These are phyloP conservation scores for Pseudomassariella vexata DNA, from an alignment of 2,329 filamentous ascomycete species.

Conservation along the genomic window DNA sequence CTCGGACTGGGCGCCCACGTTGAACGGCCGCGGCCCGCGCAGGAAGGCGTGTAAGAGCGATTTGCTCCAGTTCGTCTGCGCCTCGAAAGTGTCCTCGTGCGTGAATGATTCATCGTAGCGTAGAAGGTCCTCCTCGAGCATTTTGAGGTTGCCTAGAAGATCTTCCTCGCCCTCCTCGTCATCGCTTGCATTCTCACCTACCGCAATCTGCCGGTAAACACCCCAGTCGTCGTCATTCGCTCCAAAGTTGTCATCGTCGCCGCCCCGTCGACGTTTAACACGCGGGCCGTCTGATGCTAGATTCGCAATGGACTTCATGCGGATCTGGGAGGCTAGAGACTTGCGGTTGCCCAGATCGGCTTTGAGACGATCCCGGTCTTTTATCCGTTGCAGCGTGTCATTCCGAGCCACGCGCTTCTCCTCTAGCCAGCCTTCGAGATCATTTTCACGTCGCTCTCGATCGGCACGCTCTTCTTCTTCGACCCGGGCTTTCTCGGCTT, in stretches of 20 bases:
- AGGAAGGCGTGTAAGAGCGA: constrained; percentile 84
- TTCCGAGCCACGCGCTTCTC: constrained; percentile 71
- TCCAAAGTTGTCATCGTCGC: constrained; percentile 93
- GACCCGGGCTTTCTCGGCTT: constrained; percentile 78
- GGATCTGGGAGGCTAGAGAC: constrained; percentile 89
- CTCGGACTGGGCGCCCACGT: constrained; percentile 72
- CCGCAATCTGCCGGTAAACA: constrained; percentile 88
- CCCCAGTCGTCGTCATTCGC: constrained; percentile 98
- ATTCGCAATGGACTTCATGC: constrained; percentile 97
- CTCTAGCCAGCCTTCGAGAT: constrained; percentile 81
- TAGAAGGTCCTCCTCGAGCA: constrained; percentile 78
- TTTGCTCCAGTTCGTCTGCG: constrained; percentile 93
- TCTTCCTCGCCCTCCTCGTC: constrained; percentile 94
- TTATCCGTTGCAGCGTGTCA: constrained; percentile 74
- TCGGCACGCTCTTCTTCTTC: constrained; percentile 82
- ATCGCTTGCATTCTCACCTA: constrained; percentile 70
- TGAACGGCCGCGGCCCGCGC: constrained; percentile 81
- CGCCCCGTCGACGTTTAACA: constrained; percentile 79
- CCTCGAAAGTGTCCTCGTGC: constrained; percentile 86
- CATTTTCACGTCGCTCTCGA: constrained; percentile 73
- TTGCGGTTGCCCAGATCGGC: constrained; percentile 95
- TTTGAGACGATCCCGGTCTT: constrained; percentile 87
- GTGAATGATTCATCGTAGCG: constrained; percentile 83
- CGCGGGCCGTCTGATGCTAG: constrained; percentile 82
- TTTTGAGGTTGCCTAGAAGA: constrained; percentile 64